phyloP scores from a whole-genome alignment of 129 eudicot genomes.

The Ambrosia trifida region DNA sequence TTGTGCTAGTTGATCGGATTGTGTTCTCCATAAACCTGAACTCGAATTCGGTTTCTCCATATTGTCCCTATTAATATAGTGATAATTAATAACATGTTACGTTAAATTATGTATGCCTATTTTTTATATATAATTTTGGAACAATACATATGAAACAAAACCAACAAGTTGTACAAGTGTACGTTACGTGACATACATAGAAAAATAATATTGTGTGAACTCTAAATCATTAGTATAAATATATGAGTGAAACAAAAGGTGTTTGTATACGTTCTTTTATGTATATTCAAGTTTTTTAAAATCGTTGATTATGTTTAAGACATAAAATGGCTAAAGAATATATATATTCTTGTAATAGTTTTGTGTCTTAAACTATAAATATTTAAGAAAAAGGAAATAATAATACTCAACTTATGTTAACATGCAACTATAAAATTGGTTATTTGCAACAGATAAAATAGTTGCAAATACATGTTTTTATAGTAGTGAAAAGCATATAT shows the following conservation, averaged over 20 bases:
- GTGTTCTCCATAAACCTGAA: conserved; percentile 61
- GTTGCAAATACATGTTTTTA: too few relatives aligned
- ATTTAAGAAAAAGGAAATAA: not conserved
- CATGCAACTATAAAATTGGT: too few relatives aligned
- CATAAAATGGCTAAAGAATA: not conserved
- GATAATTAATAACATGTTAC: too few relatives aligned
- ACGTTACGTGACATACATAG: not conserved
- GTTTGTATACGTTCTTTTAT: too few relatives aligned
- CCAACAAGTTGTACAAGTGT: too few relatives aligned
- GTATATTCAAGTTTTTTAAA: too few relatives aligned
- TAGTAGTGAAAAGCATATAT: too few relatives aligned
- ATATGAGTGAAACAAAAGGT: too few relatives aligned
- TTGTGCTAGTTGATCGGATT: conserved; percentile 69
- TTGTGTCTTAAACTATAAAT: not conserved
- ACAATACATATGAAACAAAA: too few relatives aligned
- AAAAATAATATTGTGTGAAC: conserved; percentile 7
- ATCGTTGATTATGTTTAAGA: not conserved
- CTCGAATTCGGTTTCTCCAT: conserved; percentile 52
- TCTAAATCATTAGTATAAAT: not conserved
- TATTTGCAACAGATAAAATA: too few relatives aligned
- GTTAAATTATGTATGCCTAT: too few relatives aligned
- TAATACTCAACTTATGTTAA: not conserved
- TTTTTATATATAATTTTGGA: too few relatives aligned
- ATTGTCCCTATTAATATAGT: not conserved
- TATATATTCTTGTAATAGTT: not conserved